These are phyloP conservation scores for Parachaetomium inaequale DNA, from an alignment of 495 filamentous ascomycete species.

Conservation along the genomic window DNA sequence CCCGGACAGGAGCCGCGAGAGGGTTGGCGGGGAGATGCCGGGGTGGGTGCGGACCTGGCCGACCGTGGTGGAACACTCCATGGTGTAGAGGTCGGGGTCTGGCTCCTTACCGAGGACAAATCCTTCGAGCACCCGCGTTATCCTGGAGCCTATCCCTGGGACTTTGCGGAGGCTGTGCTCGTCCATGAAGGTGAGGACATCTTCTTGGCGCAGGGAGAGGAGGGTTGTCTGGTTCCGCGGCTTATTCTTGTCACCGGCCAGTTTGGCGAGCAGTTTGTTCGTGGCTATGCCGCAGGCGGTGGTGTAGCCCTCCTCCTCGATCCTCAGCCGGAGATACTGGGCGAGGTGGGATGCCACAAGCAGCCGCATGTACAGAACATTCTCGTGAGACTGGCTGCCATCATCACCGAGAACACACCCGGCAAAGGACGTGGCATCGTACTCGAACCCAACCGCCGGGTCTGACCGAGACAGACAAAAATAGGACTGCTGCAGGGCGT, in stretches of 20 bases:
- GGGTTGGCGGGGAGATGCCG: constrained; percentile 54
- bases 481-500: constrained; percentile 64
- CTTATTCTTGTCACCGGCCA: constrained; percentile 81
- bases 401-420: constrained; percentile 30
- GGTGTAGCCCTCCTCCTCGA: constrained; percentile 81
- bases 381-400: constrained; percentile 12
- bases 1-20: constrained; percentile 64
- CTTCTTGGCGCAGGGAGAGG: constrained; percentile 56
- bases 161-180: constrained; percentile 72
- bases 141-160: constrained; percentile 79
- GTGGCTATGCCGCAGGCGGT: constrained; percentile 84
- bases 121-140: constrained; percentile 64
- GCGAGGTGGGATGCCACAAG: constrained; percentile 73
- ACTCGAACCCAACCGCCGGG: constrained; percentile 74
- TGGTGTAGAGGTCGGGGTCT: constrained; percentile 35
- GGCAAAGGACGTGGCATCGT: constrained; percentile 59
- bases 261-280: constrained; percentile 77
- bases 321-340: constrained; percentile 59
- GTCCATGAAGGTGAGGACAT: constrained; percentile 66
- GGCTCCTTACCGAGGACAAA: constrained; percentile 50
- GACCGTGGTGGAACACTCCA: constrained; percentile 55
- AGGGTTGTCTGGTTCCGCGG: constrained; percentile 83
- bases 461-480: constrained; percentile 74
- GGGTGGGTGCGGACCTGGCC: constrained; percentile 59
- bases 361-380: constrained; percentile 51